phyloP scores from a whole-genome alignment of 495 filamentous ascomycete genomes.

The Podospora pseudopauciseta region DNA sequence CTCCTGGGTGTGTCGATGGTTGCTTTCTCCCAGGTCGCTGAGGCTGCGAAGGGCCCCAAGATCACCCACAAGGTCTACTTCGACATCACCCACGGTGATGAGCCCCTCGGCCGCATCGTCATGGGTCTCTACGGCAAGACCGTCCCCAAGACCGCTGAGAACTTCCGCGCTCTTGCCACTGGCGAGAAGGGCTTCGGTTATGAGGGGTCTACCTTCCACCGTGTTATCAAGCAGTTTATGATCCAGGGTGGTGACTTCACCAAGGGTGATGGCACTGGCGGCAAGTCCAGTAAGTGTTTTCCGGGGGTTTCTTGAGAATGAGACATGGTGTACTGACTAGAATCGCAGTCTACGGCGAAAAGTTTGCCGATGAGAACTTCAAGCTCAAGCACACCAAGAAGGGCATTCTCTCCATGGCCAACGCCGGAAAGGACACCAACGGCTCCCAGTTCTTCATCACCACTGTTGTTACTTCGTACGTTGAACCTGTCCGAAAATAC shows the following conservation, averaged over 20 bases:
- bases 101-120: conserved; percentile 79
- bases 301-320: background rate
- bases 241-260: conserved; percentile 99
- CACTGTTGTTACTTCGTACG: conserved; percentile 76
- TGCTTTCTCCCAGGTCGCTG: conserved; percentile 65
- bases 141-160: conserved; percentile 94
- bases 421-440: conserved; percentile 96
- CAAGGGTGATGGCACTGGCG: conserved; percentile 89
- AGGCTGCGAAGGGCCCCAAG: conserved; percentile 85
- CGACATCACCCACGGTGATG: conserved; percentile 87
- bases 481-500: conserved; percentile 9
- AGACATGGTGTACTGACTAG: conserved; percentile 4
- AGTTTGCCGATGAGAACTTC: conserved; percentile 99
- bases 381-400: conserved; percentile 81
- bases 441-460: conserved; percentile 99
- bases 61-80: conserved; percentile 98
- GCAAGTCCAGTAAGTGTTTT: conserved; percentile 70
- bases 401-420: conserved; percentile 81
- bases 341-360: conserved; percentile 75
- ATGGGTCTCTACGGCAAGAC: conserved; percentile 98
- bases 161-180: conserved; percentile 95
- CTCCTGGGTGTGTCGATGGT: conserved; percentile 69
- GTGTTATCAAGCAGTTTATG: conserved; percentile 98
- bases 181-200: conserved; percentile 98
- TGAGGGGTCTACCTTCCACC: conserved; percentile 93